phyloP scores from a whole-genome alignment of 2,329 filamentous ascomycete species.

The Orbilia oligospora region DNA sequence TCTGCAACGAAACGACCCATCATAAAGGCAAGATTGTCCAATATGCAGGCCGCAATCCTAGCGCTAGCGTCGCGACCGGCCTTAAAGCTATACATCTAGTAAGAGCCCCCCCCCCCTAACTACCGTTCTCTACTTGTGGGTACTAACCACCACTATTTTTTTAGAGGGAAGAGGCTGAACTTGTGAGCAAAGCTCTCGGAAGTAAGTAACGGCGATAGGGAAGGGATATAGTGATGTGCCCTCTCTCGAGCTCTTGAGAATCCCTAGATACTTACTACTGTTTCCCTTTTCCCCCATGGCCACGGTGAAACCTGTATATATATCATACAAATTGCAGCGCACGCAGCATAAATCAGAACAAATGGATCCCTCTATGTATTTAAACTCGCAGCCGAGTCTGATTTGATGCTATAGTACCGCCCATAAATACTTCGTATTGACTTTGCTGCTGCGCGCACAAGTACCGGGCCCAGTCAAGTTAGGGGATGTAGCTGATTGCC shows the following conservation, averaged over 20 bases:
- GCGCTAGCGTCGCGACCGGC: constrained; percentile 93
- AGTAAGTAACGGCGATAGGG: constrained; percentile 5
- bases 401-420: too few species aligned
- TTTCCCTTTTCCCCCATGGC: neutral
- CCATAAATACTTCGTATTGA: too few species aligned
- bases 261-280: neutral
- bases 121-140: too few species aligned
- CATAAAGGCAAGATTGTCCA: constrained; percentile 96
- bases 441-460: too few species aligned
- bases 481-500: too few species aligned
- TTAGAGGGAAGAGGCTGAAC: constrained; percentile 53
- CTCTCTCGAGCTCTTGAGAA: neutral
- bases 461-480: too few species aligned
- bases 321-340: constrained; percentile 9
- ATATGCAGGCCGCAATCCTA: constrained; percentile 95
- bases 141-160: constrained; percentile 8
- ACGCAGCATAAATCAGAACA: neutral
- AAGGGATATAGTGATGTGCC: neutral
- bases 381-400: neutral
- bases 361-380: neutral
- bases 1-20: constrained; percentile 82
- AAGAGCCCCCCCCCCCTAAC: neutral
- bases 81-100: constrained; percentile 81
- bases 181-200: constrained; percentile 49
- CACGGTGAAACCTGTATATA: constrained; percentile 21